phyloP scores from a whole-genome alignment of 2,329 filamentous ascomycete genomes.

The Acrodontium crateriforme region DNA sequence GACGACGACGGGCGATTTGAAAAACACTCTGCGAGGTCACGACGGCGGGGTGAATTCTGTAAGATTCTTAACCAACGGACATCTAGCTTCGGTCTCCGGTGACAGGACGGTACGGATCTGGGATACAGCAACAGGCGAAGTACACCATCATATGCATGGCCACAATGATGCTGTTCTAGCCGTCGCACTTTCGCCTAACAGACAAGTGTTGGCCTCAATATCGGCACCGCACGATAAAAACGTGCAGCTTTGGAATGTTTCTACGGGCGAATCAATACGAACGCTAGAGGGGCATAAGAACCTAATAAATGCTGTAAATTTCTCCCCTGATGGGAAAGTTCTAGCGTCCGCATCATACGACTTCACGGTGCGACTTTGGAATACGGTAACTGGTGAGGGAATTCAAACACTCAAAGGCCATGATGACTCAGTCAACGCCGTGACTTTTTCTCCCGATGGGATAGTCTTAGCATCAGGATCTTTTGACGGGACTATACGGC shows the following conservation, averaged over 20 bases:
- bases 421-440: background rate
- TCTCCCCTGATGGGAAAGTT: constrained; percentile 3
- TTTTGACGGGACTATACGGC: constrained; percentile 3
- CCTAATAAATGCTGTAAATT: background rate
- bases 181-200: background rate
- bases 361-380: constrained; percentile 8
- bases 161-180: background rate
- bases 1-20: background rate
- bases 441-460: constrained; percentile 4
- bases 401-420: constrained; percentile 6
- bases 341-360: constrained; percentile 1
- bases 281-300: background rate
- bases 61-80: background rate
- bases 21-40: background rate
- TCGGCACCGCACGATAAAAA: background rate
- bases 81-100: background rate
- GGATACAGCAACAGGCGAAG: constrained; percentile 5
- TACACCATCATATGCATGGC: background rate
- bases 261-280: constrained; percentile 3
- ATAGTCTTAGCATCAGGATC: constrained; percentile 10
- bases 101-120: background rate
- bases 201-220: background rate
- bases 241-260: constrained; percentile 4
- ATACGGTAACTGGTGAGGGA: constrained; percentile 3
- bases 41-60: background rate